Conservation (phyloP, 2,329 filamentous ascomycete genomes). For the Colletotrichum noveboracense region DNA sequence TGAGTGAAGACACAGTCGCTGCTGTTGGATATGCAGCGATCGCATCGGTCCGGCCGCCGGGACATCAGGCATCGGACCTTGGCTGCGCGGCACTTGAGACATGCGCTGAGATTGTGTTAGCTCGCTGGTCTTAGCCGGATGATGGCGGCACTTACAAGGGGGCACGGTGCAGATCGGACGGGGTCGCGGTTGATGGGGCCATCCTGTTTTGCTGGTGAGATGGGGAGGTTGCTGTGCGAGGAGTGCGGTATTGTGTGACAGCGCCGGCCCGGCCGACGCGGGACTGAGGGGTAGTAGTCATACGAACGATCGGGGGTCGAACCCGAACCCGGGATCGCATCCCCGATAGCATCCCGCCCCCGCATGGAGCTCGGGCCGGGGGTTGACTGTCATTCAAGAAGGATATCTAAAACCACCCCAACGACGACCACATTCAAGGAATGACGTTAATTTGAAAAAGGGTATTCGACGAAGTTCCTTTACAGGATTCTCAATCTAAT, state of each 20-base stretch:
- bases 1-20: conserved; percentile 1
- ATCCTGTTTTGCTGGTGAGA: conserved; percentile 2
- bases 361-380: background rate
- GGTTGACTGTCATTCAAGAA: background rate
- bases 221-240: background rate
- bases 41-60: background rate
- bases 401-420: background rate
- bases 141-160: conserved; percentile 14
- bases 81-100: background rate
- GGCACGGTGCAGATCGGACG: conserved; percentile 22
- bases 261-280: background rate
- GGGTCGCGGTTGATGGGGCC: conserved; percentile 24
- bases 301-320: background rate
- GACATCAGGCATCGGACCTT: conserved; percentile 5
- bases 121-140: fast-evolving
- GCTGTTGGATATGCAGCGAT: background rate
- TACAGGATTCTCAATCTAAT: background rate
- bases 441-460: too few species aligned
- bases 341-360: background rate
- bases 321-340: background rate
- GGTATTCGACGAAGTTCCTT: background rate
- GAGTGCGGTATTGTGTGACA: background rate
- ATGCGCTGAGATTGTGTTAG: background rate
- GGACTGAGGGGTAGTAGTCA: background rate
- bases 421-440: too few species aligned